Base-by-base conservation (phyloP, 2,329 filamentous ascomycete species). In the Fusarium pseudonygamai region DNA sequence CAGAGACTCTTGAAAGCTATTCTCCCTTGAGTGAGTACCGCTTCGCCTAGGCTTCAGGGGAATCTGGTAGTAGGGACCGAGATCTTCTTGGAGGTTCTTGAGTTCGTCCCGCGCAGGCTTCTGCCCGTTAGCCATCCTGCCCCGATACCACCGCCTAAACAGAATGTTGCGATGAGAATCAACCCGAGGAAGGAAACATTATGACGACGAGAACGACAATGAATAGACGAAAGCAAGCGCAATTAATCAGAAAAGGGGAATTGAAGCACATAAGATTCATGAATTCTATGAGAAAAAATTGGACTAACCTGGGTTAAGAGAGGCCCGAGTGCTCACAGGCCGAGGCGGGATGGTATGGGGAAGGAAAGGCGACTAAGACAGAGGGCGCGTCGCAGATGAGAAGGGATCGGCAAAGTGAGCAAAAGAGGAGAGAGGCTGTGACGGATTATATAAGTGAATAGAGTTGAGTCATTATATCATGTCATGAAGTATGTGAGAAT, bases 61-160 rank as follows among this genome's bases (percentile, higher is more conserved):
- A 61, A 76, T 72, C 42, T 80, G 76, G 66, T 78, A 81, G 60
- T 78, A 81, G 18, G 80, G 79, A 14, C 80, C 80, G 56, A 82
- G 80, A 53, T 82, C 76, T 74, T 81, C 79, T 52, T 75, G 73
- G 66, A 82, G 80, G 46, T 78, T 79, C 67, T 77, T 78, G 72
- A 82, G 65, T 75, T 82, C 80, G 73, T 77, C 78, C 75, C 77
- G 74, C 68, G 76, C 71, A 74, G 78, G 77, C 76, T 76, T 79
- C 68, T 78, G 78, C 69, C 69, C 76, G 78, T 81, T 80, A 82
- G 80, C 78, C 80, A 81, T 80, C 76, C 64, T 76, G 75, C 75
- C 75, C 75, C 69, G 71, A 77, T 73, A 72, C 75, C 76, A 76
- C 60, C 76, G 70, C 76, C 76, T 78, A 78, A 72, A 77, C 74